A percentile compares a stretch with the other conserved stretches of the same genome.
These are phyloP conservation scores for Globisporangium apiculatum DNA, from an alignment of 352 stramenopile species.

Conservation along the genomic window DNA sequence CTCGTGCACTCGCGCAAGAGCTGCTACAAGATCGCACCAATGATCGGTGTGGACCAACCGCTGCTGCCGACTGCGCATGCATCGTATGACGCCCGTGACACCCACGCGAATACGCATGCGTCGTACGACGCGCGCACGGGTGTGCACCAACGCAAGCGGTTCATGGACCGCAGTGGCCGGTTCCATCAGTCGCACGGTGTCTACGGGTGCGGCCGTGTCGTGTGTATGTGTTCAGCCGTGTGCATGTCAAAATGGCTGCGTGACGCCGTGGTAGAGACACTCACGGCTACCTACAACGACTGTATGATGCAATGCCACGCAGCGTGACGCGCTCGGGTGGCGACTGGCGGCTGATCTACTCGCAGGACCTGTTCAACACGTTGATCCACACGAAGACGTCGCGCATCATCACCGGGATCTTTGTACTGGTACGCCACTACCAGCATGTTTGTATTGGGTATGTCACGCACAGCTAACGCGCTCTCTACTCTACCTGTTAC, in stretches of 20 bases:
- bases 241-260: too few relatives aligned
- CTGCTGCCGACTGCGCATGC: constrained; percentile 16
- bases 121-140: not conserved
- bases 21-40: not conserved
- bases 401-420: constrained; percentile 73
- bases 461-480: too few relatives aligned
- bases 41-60: constrained; percentile 22
- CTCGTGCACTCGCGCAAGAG: not conserved
- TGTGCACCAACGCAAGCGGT: constrained; percentile 18
- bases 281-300: constrained; percentile 11
- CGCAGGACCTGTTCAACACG: constrained; percentile 81
- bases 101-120: not conserved
- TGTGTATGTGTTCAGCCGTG: not conserved
- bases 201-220: constrained; percentile 44
- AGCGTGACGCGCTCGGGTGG: constrained; percentile 49
- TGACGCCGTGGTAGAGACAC: not conserved
- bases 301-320: not conserved
- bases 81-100: too few relatives aligned
- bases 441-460: not conserved
- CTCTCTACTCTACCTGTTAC: too few relatives aligned
- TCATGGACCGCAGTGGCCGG: constrained; percentile 51
- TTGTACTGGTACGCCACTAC: constrained; percentile 38
- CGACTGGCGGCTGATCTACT: constrained; percentile 82
- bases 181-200: constrained; percentile 68
- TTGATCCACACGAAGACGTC: constrained; percentile 83